A percentile compares a stretch with the other conserved stretches of the same genome.
These are phyloP conservation scores for Colletotrichum tanaceti DNA, from an alignment of 2,329 filamentous ascomycete genomes.

Conservation along the genomic window DNA sequence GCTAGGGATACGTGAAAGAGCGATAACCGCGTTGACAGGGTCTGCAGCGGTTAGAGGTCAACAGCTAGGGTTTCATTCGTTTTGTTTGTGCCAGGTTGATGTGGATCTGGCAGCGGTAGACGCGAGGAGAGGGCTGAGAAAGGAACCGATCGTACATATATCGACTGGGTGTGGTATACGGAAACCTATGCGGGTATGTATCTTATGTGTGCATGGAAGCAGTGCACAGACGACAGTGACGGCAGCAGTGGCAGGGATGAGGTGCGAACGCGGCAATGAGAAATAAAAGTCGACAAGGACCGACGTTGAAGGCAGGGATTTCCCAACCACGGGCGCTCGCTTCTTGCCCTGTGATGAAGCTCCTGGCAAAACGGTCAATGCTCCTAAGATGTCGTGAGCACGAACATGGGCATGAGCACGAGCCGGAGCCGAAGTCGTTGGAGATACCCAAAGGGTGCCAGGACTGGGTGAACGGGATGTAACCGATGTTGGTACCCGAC, in stretches of 20 bases:
- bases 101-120: constrained; percentile 39
- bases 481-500: constrained; percentile 8
- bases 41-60: constrained; percentile 51
- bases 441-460: constrained; percentile 15
- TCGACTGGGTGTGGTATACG: constrained; percentile 8
- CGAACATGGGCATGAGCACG: constrained; percentile 2
- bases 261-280: constrained; percentile 19
- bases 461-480: constrained; percentile 9
- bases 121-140: constrained; percentile 37
- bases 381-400: background rate
- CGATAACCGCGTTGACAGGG: constrained; percentile 38
- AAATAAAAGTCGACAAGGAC: constrained; percentile 27
- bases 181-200: no score
- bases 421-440: constrained; percentile 1
- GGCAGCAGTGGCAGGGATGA: constrained; percentile 20
- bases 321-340: constrained; percentile 5
- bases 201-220: constrained; percentile 10
- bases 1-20: constrained; percentile 44
- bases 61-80: constrained; percentile 55
- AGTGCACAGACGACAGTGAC: constrained; percentile 9
- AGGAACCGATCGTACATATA: constrained; percentile 10
- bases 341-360: constrained; percentile 12
- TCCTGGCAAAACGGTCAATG: constrained; percentile 11
- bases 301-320: constrained; percentile 8
- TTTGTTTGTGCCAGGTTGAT: constrained; percentile 45